phyloP scores from a whole-genome alignment of 2,329 filamentous ascomycete genomes.

The Periconia digitata region DNA sequence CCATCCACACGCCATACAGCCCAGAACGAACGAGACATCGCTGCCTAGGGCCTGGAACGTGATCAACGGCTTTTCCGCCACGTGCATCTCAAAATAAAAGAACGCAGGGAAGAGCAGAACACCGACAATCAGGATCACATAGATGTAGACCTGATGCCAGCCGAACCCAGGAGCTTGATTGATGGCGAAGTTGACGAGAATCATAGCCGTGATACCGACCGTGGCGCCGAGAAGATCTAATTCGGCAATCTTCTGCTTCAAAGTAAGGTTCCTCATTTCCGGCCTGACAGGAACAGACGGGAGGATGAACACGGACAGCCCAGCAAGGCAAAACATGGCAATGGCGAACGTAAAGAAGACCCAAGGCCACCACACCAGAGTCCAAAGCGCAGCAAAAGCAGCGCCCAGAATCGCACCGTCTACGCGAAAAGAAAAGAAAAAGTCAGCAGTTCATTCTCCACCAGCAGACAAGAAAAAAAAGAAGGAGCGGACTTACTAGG shows the following conservation, averaged over 20 bases:
- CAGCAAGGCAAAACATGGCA: constrained; percentile 40
- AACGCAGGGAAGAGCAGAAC: constrained; percentile 58
- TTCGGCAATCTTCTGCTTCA: constrained; percentile 29
- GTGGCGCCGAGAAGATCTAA: constrained; percentile 50
- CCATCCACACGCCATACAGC: constrained; percentile 52
- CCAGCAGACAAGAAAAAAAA: too few species aligned
- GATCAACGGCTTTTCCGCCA: constrained; percentile 57
- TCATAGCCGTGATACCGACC: constrained; percentile 57
- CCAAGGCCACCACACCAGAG: constrained; percentile 57
- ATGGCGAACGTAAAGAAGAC: constrained; percentile 51
- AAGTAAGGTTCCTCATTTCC: constrained; percentile 8
- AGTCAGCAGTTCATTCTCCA: neutral
- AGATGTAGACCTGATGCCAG: constrained; percentile 61
- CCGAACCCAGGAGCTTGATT: constrained; percentile 64
- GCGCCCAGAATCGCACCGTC: constrained; percentile 38
- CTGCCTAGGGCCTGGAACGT: constrained; percentile 55
- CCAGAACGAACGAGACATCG: constrained; percentile 59
- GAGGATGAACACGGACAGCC: constrained; percentile 43
- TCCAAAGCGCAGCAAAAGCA: constrained; percentile 45
- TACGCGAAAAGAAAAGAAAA: too few species aligned
- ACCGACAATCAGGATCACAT: constrained; percentile 60
- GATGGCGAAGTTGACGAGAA: constrained; percentile 68
- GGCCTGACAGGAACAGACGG: constrained; percentile 34
- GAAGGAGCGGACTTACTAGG: constrained; percentile 38
- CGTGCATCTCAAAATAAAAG: constrained; percentile 52